Evolutionary conservation across 1,139 yeast species (phyloP), one percentile per base, ranked within the genome.

Genomic region (Debaryomyces sp.): DNA sequence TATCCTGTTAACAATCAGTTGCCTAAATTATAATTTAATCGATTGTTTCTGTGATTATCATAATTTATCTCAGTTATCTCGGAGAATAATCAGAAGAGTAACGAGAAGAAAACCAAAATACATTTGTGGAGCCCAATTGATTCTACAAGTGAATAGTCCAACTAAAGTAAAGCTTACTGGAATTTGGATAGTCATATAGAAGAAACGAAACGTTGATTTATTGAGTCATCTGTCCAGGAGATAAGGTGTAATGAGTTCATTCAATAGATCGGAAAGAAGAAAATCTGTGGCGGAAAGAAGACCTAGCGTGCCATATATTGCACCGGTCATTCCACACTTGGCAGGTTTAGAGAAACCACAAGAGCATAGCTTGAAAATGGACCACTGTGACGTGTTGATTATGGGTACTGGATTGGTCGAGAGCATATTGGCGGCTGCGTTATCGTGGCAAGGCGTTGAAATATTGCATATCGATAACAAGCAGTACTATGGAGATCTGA

Each of bases 361-460:
- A 46, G 75, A 68, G 43, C 72, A 71, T 47, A 64, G 70, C 41
- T 67, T 77, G 41, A 71, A 68, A 44, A 81, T 89, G 12, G 87
- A 84, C 46, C 77, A 81, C 50, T 89, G 90, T 60, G 99, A 94
- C 62, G 96, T 94, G 23, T 77, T 94, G 41, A 87, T 94, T 49
- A 80, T 88, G 57, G 99, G 99, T 32, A 94, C 99, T 0, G 98
- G 98, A 1, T 75, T 95, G 42, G 85, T 85, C 4, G 97, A 95
- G 67, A 82, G 91, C 58, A 85, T 95, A 12, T 71, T 92, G 48
- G 97, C 98, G 0, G 96, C 98, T 4, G 94, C 98, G 0, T 75
- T 94, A 48, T 87, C 97, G 13, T 94, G 99, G 98, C 97, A 90
- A 61, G 98, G 98, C 12, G 85, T 94, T 15, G 84, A 80, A 54